Evolutionary conservation across 306 rosid genomes (phyloP), one percentile per base, ranked within the genome.

Genomic region (Cucumis hystrix): DNA sequence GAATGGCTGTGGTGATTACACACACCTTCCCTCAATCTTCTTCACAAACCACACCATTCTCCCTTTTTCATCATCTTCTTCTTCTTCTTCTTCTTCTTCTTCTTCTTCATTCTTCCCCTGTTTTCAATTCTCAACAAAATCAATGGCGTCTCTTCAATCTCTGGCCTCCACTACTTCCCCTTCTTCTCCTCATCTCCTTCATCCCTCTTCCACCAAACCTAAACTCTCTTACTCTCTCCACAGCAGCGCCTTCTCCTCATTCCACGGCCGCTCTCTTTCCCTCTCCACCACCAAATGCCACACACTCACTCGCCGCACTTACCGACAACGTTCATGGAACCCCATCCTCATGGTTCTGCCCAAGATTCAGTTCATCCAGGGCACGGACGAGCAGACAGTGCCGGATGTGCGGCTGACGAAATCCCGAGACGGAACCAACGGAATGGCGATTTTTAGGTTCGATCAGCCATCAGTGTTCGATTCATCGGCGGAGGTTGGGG

Each of bases 381-480:
- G 99, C 82, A 96, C 98, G 39, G 98, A 92, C 83, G 99, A 96
- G 66, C 92, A 85, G 82, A 96, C 99, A 77, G 66, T 88, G 75
- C 99, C 99, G 10, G 99, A 96, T 79, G 99, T 96, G 69, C 87
- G 82, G 85, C 86, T 96, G 37, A 96, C 99, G 28, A 88, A 91
- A 84, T 92, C 99, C 35, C 87, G 87, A 83, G 99, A 96, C 70
- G 99, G 99, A 62, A 91, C 98, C 16, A 96, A 91, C 77, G 99
- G 99, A 25, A 71, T 92, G 93, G 99, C 99, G 13, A 86, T 91
- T 61, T 96, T 96, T 88, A 88, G 13, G 83, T 96, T 96, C 82
- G 97, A 92, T 10, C 88, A 96, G 66, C 99, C 99, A 20, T 96
- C 98, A 6, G 98, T 96, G 71, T 96, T 96, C 23, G 99, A 96